phyloP scores from a whole-genome alignment of 257 asterid genomes.

The Ballota nigra region DNA sequence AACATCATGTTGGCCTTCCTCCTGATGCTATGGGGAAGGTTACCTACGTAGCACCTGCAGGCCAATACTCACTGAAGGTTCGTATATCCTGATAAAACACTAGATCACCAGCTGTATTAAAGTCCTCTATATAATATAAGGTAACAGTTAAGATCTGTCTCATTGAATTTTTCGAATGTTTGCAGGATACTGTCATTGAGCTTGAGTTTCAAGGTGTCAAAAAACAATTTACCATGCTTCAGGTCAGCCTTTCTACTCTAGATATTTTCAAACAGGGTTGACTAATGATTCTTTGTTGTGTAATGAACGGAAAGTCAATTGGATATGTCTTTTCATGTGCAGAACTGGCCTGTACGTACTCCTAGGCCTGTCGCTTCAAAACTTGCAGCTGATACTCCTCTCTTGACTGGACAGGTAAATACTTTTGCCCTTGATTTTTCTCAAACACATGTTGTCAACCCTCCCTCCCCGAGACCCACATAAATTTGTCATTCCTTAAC shows the following conservation, averaged over 20 bases:
- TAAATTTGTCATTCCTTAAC: constrained; percentile 10
- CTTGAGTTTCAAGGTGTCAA: constrained; percentile 98
- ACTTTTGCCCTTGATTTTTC: constrained; percentile 1
- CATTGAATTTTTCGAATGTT: constrained; percentile 24
- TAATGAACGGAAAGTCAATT: constrained; percentile 21
- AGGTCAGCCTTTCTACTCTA: constrained; percentile 43
- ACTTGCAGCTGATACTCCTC: constrained; percentile 99
- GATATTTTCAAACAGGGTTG: constrained; percentile 14
- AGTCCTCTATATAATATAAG: neutral
- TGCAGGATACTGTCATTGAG: constrained; percentile 98
- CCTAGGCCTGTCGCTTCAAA: constrained; percentile 97
- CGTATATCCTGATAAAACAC: constrained; percentile 21
- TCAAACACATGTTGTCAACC: neutral
- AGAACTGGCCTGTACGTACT: constrained; percentile 98
- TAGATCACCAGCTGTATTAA: neutral
- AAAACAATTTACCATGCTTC: constrained; percentile 94
- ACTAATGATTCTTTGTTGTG: constrained; percentile 5
- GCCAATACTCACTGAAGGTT: constrained; percentile 92
- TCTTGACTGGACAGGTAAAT: constrained; percentile 96
- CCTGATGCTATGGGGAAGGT: constrained; percentile 99
- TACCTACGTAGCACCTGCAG: constrained; percentile 87
- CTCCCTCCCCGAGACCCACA: neutral
- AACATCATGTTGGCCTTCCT: constrained; percentile 89
- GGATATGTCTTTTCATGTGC: constrained; percentile 31
- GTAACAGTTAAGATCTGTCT: neutral